Percentiles rank a stretch among this genome's conserved stretches.
Conservation (phyloP, 2,329 filamentous ascomycete species). For the Penicillium sclerotigenum region DNA sequence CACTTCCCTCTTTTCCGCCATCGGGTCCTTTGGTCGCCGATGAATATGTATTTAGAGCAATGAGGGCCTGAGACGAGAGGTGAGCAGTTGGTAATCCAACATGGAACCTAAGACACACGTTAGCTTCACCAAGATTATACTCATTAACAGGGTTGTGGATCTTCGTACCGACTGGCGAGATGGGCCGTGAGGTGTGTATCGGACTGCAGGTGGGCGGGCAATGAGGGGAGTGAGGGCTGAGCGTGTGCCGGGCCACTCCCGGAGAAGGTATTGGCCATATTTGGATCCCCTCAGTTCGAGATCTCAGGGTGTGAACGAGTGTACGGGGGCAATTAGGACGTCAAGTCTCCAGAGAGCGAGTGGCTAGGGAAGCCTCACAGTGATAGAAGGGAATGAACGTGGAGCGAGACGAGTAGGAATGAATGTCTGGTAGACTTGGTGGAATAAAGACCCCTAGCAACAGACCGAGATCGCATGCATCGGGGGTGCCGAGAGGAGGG, state of each 20-base stretch:
- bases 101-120: constrained; percentile 73
- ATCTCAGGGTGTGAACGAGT: neutral
- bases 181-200: constrained; percentile 53
- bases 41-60: constrained; percentile 92
- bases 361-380: neutral
- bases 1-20: constrained; percentile 87
- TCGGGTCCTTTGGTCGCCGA: constrained; percentile 83
- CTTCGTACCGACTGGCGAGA: constrained; percentile 47
- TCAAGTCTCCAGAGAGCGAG: neutral
- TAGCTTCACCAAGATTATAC: constrained; percentile 2
- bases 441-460: constrained; percentile 8
- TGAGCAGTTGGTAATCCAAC: constrained; percentile 82
- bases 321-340: neutral
- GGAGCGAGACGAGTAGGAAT: neutral
- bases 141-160: neutral
- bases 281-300: constrained; percentile 10
- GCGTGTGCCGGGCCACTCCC: constrained; percentile 58
- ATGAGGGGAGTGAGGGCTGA: constrained; percentile 80
- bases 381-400: constrained; percentile 4
- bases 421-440: constrained; percentile 1
- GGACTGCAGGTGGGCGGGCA: constrained; percentile 67
- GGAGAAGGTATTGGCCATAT: constrained; percentile 43
- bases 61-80: constrained; percentile 85
- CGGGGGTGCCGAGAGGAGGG: neutral
- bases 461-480: constrained; percentile 3